Percentiles rank a stretch among this genome's conserved stretches.
Conservation (phyloP, 1,284 basidiomycete genomes). For the Ganoderma meredithae region DNA sequence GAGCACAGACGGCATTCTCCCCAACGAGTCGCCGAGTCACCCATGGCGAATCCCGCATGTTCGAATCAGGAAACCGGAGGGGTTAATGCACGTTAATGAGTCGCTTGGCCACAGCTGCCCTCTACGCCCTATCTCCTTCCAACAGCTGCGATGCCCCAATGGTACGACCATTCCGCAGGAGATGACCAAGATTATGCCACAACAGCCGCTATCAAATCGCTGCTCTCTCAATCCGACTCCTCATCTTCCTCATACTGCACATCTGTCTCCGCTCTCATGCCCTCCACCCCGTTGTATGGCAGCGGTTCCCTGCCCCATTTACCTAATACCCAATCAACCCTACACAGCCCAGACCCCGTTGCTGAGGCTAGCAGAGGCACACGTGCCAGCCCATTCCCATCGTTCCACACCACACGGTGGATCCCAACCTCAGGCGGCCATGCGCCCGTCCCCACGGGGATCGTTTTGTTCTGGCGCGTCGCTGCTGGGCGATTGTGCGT, state of each 20-base stretch:
- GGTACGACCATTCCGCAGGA: background rate
- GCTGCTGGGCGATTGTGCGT: conserved; percentile 60
- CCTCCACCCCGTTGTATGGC: conserved; percentile 64
- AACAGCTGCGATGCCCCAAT: conserved; percentile 2
- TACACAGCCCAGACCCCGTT: conserved; percentile 83
- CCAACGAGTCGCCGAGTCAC: background rate
- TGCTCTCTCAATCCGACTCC: conserved; percentile 22
- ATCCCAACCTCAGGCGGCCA: conserved; percentile 83
- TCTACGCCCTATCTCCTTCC: background rate
- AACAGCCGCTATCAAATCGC: background rate
- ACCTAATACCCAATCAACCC: conserved; percentile 81
- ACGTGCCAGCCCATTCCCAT: conserved; percentile 68
- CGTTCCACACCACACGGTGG: conserved; percentile 83
- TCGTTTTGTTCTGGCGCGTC: conserved; percentile 42
- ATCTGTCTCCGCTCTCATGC: conserved; percentile 48
- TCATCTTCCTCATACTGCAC: conserved; percentile 49
- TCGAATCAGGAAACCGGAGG: background rate
- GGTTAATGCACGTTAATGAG: background rate
- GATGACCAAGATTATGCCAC: background rate
- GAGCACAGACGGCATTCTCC: background rate
- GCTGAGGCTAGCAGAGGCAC: conserved; percentile 79
- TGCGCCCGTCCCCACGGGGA: conserved; percentile 58
- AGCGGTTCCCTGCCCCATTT: conserved; percentile 67
- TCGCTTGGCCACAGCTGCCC: background rate
- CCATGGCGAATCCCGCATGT: background rate